phyloP scores from a whole-genome alignment of 768 basidiomycete species.

The Clavulina sp. region DNA sequence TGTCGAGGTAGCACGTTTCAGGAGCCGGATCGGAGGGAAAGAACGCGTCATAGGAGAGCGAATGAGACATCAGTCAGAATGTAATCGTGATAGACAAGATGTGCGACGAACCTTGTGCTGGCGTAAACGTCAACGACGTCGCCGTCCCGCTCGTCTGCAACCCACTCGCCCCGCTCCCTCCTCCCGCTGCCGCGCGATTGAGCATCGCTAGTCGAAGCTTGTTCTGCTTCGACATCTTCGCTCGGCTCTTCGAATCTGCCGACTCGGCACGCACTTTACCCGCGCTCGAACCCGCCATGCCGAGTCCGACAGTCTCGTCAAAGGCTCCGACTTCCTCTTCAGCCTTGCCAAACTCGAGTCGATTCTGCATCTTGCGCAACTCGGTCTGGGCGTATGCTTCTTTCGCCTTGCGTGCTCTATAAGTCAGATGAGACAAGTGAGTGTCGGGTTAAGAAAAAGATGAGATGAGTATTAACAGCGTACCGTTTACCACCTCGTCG shows the following conservation, averaged over 20 bases:
- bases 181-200: constrained; percentile 43
- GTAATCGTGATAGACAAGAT: not conserved
- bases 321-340: constrained; percentile 94
- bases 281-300: constrained; percentile 86
- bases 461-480: not conserved
- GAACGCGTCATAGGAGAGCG: not conserved
- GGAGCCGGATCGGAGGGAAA: not conserved
- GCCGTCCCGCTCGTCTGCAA: constrained; percentile 62
- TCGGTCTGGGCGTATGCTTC: constrained; percentile 97
- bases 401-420: constrained; percentile 90
- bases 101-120: constrained; percentile 56
- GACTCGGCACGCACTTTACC: constrained; percentile 80
- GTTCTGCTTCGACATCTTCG: constrained; percentile 91
- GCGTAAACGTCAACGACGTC: constrained; percentile 85
- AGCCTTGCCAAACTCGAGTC: constrained; percentile 87
- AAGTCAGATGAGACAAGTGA: not conserved
- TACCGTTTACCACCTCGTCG: constrained; percentile 89
- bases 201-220: constrained; percentile 77
- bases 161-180: constrained; percentile 17
- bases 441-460: not conserved
- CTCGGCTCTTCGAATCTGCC: constrained; percentile 82
- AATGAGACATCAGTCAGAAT: not conserved
- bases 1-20: constrained; percentile 18
- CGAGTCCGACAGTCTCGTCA: constrained; percentile 93
- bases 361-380: constrained; percentile 88